phyloP scores from a whole-genome alignment of 2,329 filamentous ascomycete genomes.

The Escovopsis sp. region DNA sequence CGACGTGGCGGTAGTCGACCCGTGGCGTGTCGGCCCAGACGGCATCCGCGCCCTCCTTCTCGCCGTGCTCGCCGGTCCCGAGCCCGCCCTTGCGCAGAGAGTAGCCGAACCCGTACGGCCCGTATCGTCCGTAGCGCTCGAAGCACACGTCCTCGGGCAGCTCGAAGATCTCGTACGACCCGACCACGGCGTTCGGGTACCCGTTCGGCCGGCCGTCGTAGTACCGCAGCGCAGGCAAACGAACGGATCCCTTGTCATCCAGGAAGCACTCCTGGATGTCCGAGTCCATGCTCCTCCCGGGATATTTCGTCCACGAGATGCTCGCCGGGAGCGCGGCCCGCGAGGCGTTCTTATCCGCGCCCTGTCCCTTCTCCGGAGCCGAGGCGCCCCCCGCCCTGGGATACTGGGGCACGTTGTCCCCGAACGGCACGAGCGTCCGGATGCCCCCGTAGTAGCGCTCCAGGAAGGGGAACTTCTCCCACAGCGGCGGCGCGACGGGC shows the following conservation, averaged over 20 bases:
- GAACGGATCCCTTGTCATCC: slow-evolving; percentile 49
- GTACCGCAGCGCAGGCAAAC: slow-evolving; percentile 55
- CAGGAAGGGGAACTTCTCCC: slow-evolving; percentile 77
- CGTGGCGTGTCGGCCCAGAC: slow-evolving; percentile 60
- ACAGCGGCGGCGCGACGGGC: slow-evolving; percentile 50
- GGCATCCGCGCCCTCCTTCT: slow-evolving; percentile 63
- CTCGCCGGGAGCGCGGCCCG: slow-evolving; percentile 15
- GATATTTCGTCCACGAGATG: slow-evolving; percentile 20
- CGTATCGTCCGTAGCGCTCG: slow-evolving; percentile 76
- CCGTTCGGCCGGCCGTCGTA: slow-evolving; percentile 68
- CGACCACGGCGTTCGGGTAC: slow-evolving; percentile 71
- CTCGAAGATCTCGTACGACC: slow-evolving; percentile 71
- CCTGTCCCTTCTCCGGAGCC: slow-evolving; percentile 7
- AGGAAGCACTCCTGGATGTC: slow-evolving; percentile 64
- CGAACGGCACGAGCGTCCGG: slow-evolving; percentile 48
- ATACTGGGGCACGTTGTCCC: slow-evolving; percentile 66
- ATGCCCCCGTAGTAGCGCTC: slow-evolving; percentile 85
- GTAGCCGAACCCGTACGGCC: slow-evolving; percentile 84
- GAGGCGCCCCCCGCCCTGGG: slow-evolving; percentile 47
- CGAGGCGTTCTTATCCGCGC: not conserved
- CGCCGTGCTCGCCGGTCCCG: slow-evolving; percentile 73
- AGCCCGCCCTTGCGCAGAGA: slow-evolving; percentile 62
- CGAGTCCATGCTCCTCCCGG: slow-evolving; percentile 26
- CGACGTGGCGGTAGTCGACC: slow-evolving; percentile 62
- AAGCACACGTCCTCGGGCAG: slow-evolving; percentile 82